Conservation (phyloP, 1,284 basidiomycete genomes). For the Ceratobasidium theobromae region DNA sequence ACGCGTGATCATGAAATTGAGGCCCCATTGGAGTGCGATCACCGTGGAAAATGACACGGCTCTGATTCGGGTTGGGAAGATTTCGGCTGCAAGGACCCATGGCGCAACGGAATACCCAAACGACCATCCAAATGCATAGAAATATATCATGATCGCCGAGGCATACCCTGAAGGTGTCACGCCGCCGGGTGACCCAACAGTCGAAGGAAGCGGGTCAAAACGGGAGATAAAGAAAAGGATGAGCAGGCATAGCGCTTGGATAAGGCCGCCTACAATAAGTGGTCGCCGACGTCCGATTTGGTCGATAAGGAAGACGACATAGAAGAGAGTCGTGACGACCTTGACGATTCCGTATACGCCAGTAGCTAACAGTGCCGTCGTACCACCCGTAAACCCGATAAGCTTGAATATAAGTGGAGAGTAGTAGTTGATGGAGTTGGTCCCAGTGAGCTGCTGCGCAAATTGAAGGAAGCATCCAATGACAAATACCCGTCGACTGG, state of each 20-base stretch:
- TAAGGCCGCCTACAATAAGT: conserved; percentile 59
- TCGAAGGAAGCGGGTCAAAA: conserved; percentile 38
- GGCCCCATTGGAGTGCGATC: neutral
- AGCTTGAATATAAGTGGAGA: conserved; percentile 48
- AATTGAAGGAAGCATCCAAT: conserved; percentile 49
- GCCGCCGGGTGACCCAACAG: conserved; percentile 36
- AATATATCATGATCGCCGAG: conserved; percentile 75
- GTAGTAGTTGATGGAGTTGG: conserved; percentile 49
- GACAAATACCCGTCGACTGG: conserved; percentile 53
- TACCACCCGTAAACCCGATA: conserved; percentile 66
- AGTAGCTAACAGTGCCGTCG: conserved; percentile 69
- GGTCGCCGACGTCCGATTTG: conserved; percentile 57
- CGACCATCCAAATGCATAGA: conserved; percentile 74
- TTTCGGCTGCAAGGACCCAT: conserved; percentile 77
- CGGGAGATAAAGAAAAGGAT: neutral
- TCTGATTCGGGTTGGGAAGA: conserved; percentile 79
- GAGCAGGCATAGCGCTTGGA: conserved; percentile 37
- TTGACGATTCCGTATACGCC: conserved; percentile 82
- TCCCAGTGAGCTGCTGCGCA: conserved; percentile 45
- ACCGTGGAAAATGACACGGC: conserved; percentile 47
- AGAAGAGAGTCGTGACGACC: conserved; percentile 67
- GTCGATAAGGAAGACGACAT: conserved; percentile 61
- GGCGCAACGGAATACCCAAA: conserved; percentile 47
- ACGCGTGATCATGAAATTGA: conserved; percentile 57
- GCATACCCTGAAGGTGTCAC: conserved; percentile 58